These are phyloP conservation scores for Candida ulmi DNA, from an alignment of 805 yeast genomes.

Conservation along the genomic window DNA sequence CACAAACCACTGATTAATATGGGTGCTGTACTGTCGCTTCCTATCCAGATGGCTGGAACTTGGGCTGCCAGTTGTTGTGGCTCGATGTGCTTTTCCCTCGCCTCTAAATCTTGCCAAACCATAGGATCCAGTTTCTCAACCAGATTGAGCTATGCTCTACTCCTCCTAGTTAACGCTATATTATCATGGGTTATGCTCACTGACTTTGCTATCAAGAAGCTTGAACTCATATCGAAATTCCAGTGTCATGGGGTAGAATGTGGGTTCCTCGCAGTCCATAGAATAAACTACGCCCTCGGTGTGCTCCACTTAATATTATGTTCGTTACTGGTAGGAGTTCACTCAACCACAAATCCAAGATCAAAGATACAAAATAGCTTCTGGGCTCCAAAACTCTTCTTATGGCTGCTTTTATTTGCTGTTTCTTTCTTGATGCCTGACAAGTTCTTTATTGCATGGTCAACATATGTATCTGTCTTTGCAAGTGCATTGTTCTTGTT, in stretches of 20 bases:
- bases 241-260: constrained; percentile 82
- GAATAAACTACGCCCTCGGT: constrained; percentile 86
- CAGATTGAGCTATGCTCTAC: constrained; percentile 76
- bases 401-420: constrained; percentile 52
- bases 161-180: constrained; percentile 71
- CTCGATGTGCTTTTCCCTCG: constrained; percentile 69
- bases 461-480: constrained; percentile 81
- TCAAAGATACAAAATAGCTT: constrained; percentile 85
- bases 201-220: constrained; percentile 67
- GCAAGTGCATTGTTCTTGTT: constrained; percentile 82
- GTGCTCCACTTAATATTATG: constrained; percentile 71
- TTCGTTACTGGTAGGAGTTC: constrained; percentile 60
- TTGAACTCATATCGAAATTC: constrained; percentile 63
- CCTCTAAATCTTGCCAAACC: constrained; percentile 45
- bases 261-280: constrained; percentile 92
- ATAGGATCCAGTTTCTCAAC: constrained; percentile 71
- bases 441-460: constrained; percentile 80
- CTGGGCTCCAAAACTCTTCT: constrained; percentile 74
- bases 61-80: constrained; percentile 74
- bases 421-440: constrained; percentile 81
- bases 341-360: constrained; percentile 71
- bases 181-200: constrained; percentile 91
- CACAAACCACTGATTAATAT: constrained; percentile 3
- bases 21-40: constrained; percentile 52
- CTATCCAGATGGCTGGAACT: constrained; percentile 55